Conservation (phyloP, 352 stramenopile species). For the Phytophthora podocarpi region DNA sequence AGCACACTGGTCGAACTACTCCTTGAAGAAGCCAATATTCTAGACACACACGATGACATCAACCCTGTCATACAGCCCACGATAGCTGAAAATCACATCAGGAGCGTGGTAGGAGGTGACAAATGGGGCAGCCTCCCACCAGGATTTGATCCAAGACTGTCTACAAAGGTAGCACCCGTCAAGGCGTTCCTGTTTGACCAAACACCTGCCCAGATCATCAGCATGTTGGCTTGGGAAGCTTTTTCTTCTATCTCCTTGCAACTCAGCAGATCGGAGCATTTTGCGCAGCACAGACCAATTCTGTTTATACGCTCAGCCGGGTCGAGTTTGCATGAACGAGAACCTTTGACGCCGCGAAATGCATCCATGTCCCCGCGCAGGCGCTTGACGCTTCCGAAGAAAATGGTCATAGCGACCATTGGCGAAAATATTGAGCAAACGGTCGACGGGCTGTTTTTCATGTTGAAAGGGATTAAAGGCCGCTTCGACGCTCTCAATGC, state of each 20-base stretch:
- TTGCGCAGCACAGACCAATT: constrained; percentile 9
- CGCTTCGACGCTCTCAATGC: constrained; percentile 14
- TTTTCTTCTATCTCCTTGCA: constrained; percentile 43
- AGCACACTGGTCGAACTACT: constrained; percentile 31
- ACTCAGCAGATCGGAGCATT: constrained; percentile 29
- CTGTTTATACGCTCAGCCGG: constrained; percentile 18
- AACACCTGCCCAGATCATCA: constrained; percentile 28
- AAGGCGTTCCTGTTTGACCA: constrained; percentile 30
- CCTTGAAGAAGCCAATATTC: constrained; percentile 28
- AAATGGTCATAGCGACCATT: constrained; percentile 40
- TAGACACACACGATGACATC: constrained; percentile 18
- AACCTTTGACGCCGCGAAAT: constrained; percentile 22
- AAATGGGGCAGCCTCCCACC: not conserved
- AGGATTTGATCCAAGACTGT: constrained; percentile 4
- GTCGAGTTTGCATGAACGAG: constrained; percentile 22
- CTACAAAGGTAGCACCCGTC: constrained; percentile 22
- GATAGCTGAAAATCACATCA: not conserved
- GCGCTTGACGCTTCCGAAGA: constrained; percentile 50
- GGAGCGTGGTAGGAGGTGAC: no score
- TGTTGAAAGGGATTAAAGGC: constrained; percentile 29
- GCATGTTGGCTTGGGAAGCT: constrained; percentile 37
- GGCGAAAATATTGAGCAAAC: constrained; percentile 50
- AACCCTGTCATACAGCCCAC: constrained; percentile 1
- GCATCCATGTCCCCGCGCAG: constrained; percentile 51
- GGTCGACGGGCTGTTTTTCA: constrained; percentile 40